Base-by-base conservation (phyloP, 2,329 filamentous ascomycete species). In the Trichoderma polysporum region DNA sequence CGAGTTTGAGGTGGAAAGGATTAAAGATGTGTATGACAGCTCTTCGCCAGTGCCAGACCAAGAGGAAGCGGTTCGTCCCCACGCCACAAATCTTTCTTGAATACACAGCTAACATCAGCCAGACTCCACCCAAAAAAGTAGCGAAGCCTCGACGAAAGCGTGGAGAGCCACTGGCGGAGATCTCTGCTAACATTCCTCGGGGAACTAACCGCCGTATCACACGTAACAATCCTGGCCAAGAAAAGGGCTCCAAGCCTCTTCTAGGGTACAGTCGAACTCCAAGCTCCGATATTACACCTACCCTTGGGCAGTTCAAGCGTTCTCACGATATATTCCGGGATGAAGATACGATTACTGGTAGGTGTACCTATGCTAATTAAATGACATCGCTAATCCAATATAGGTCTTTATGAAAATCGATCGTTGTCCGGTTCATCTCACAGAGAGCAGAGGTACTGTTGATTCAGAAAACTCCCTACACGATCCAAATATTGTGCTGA, bases 11-110 rank as follows among this genome's bases (percentile, higher is more conserved):
- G 75, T 86, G 12, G 80, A 84, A 72, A 81, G 83, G 60, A 76
- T 80, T 31, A 83, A 87, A 66, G 83, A 87, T 68, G 86, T 90
- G 39, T 90, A 89, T 71, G 87, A 87, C 45, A 82, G 81, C 47
- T 85, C 86, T 17, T 89, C 87, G 0, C 77, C 79, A 72, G 80
- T 69, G 39, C 75, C 76, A 37, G 78, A 75, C 19, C 75, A 78
- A 66, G 76, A 78, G 59, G 77, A 78, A 63, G 73, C 82, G 45
- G 86, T 88, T 75, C 72, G 82, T 62, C 12, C 2, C 27, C n/a
- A 31, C 3, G 57, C 3, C 45, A 31, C 10, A 25, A 10, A 22
- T 13, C n/a, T 37, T 9, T 27, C 13, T 10, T 37, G 56, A 19
- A 29, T 35, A 19, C 4, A 8, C 2, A 39, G 17, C n/a, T 47